A percentile compares a stretch with the other conserved stretches of the same genome.
phyloP scores from a whole-genome alignment of 1,284 basidiomycete genomes.

The Sporisorium scitamineum region DNA sequence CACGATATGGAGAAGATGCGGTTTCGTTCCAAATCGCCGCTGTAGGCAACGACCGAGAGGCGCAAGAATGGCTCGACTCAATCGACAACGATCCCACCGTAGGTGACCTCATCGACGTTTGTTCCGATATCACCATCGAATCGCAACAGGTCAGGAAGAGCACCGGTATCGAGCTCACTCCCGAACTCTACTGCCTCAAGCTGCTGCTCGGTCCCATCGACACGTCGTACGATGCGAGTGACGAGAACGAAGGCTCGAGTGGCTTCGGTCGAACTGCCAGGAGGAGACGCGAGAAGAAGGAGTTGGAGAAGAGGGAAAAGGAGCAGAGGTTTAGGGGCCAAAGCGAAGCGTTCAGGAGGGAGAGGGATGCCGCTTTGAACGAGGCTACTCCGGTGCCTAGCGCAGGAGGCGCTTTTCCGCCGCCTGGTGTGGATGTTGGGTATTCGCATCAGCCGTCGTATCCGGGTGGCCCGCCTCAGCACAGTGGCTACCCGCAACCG shows the following conservation, averaged over 20 bases:
- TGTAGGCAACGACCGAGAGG: slow-evolving; percentile 61
- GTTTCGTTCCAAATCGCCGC: slow-evolving; percentile 57
- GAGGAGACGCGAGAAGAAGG: slow-evolving; percentile 34
- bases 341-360: slow-evolving; percentile 26
- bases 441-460: slow-evolving; percentile 41
- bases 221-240: slow-evolving; percentile 54
- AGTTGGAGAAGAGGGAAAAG: slow-evolving; percentile 22
- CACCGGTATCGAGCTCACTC: slow-evolving; percentile 57
- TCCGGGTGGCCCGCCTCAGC: slow-evolving; percentile 15
- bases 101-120: slow-evolving; percentile 60
- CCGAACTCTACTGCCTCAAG: slow-evolving; percentile 59
- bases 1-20: slow-evolving; percentile 56
- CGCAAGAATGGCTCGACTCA: slow-evolving; percentile 61
- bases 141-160: slow-evolving; percentile 44
- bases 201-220: slow-evolving; percentile 60
- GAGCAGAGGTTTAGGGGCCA: slow-evolving; percentile 17
- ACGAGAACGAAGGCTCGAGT: slow-evolving; percentile 34
- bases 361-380: slow-evolving; percentile 24
- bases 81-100: slow-evolving; percentile 58
- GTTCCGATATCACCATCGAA: slow-evolving; percentile 56
- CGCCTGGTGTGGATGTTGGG: slow-evolving; percentile 17
- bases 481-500: slow-evolving; percentile 21
- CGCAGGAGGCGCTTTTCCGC: slow-evolving; percentile 38
- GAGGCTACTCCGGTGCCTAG: slow-evolving; percentile 31
- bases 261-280: slow-evolving; percentile 9